Evolutionary conservation across 306 rosid species (phyloP).

Genomic region (Trifolium pratense): DNA sequence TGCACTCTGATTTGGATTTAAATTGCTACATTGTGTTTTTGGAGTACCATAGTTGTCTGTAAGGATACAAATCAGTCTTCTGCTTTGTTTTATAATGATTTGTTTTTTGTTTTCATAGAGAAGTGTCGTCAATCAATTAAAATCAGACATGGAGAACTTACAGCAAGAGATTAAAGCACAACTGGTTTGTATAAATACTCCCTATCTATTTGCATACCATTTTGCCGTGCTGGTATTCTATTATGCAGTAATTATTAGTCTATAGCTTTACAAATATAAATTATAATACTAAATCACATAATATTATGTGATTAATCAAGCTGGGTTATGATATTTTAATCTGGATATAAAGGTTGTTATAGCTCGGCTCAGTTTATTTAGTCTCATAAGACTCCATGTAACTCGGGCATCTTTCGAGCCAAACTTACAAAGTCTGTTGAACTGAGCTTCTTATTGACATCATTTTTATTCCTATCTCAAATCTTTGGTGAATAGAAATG

Average conservation of each 20-base stretch:
- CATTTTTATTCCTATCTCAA: too few species aligned
- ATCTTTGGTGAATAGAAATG: too few species aligned
- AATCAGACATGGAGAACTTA: constrained; percentile 79
- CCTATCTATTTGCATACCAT: constrained; percentile 20
- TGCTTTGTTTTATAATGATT: constrained; percentile 33
- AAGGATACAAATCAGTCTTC: constrained; percentile 11
- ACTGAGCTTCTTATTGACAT: too few species aligned
- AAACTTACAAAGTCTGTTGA: too few species aligned
- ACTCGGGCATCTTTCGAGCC: background rate
- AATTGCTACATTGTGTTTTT: constrained; percentile 30
- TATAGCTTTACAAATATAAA: constrained; percentile 23
- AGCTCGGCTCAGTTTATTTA: background rate
- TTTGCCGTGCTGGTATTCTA: constrained; percentile 28
- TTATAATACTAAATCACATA: constrained; percentile 8
- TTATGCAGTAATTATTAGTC: constrained; percentile 14
- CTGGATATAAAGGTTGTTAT: constrained; percentile 9
- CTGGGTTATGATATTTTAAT: constrained; percentile 12
- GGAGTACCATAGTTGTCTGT: constrained; percentile 25
- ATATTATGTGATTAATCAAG: constrained; percentile 13
- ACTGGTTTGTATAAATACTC: constrained; percentile 62
- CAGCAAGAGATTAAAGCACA: constrained; percentile 76
- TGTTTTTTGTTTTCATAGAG: constrained; percentile 60
- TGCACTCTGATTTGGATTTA: constrained; percentile 17
- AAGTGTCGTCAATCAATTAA: constrained; percentile 77
- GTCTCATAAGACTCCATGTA: constrained; percentile 12